Conservation (phyloP, 2,329 filamentous ascomycete genomes). For the Aspergillus sp. region DNA sequence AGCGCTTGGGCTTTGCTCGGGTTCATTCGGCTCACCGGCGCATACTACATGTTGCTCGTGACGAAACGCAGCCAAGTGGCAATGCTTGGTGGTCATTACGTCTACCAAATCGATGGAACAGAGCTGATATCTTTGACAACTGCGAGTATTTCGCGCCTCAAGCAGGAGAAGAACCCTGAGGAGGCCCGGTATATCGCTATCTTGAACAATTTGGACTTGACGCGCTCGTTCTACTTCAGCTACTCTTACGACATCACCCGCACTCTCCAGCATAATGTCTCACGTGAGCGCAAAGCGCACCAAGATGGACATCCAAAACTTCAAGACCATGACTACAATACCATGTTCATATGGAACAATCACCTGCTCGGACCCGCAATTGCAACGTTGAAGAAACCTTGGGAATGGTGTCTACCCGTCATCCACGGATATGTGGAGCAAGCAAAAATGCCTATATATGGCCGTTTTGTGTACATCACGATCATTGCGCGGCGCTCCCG, state of each 20-base stretch:
- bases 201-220: conserved; percentile 85
- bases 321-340: conserved; percentile 77
- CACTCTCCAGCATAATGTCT: conserved; percentile 89
- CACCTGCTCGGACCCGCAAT: conserved; percentile 78
- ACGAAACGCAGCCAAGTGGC: conserved; percentile 95
- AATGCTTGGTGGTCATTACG: conserved; percentile 91
- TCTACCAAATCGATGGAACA: conserved; percentile 93
- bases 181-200: conserved; percentile 87
- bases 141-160: conserved; percentile 62
- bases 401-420: conserved; percentile 93
- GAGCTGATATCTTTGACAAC: conserved; percentile 86
- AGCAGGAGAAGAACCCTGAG: conserved; percentile 80
- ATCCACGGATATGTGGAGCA: conserved; percentile 97
- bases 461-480: conserved; percentile 84
- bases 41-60: conserved; percentile 95
- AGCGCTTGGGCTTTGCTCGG: conserved; percentile 91
- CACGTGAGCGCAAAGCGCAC: conserved; percentile 70
- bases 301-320: conserved; percentile 61
- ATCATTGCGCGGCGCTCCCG: conserved; percentile 89
- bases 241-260: conserved; percentile 96
- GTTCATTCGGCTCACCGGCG: conserved; percentile 92
- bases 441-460: conserved; percentile 79
- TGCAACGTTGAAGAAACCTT: conserved; percentile 70
- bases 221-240: conserved; percentile 94
- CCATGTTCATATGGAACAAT: conserved; percentile 98